Conservation (phyloP, 2,329 filamentous ascomycete species). For the Annulohypoxylon truncatum region DNA sequence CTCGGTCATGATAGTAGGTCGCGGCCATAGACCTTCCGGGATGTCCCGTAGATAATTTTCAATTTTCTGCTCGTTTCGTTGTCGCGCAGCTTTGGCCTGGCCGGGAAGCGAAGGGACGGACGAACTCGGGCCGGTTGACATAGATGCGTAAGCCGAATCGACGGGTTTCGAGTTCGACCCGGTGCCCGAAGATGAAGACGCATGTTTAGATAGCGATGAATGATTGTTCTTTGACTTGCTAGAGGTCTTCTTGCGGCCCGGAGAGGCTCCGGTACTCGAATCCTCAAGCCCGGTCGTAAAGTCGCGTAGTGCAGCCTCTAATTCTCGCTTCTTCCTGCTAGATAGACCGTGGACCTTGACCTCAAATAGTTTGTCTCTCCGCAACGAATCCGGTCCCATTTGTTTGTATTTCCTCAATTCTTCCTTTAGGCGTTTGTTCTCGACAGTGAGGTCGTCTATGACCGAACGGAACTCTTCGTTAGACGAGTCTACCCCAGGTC, state of each 20-base stretch:
- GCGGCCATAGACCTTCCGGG: slow-evolving; percentile 74
- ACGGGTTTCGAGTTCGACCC: slow-evolving; percentile 65
- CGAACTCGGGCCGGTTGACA: slow-evolving; percentile 64
- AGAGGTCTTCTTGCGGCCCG: slow-evolving; percentile 57
- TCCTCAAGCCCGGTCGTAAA: slow-evolving; percentile 74
- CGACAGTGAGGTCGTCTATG: slow-evolving; percentile 87
- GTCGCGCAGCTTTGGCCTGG: slow-evolving; percentile 49
- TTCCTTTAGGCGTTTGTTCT: slow-evolving; percentile 82
- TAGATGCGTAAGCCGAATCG: slow-evolving; percentile 76
- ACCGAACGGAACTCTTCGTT: slow-evolving; percentile 56
- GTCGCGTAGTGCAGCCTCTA: slow-evolving; percentile 78
- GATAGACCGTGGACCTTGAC: slow-evolving; percentile 81
- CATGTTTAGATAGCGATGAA: slow-evolving; percentile 63
- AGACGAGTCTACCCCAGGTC: not conserved
- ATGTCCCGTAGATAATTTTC: slow-evolving; percentile 79
- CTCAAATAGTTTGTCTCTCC: slow-evolving; percentile 84
- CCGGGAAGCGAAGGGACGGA: slow-evolving; percentile 55
- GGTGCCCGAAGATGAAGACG: slow-evolving; percentile 64
- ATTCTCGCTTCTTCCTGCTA: slow-evolving; percentile 77
- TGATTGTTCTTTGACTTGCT: slow-evolving; percentile 56
- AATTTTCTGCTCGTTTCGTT: slow-evolving; percentile 69
- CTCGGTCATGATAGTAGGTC: slow-evolving; percentile 72
- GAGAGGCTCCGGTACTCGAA: slow-evolving; percentile 56
- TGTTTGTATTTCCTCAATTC: slow-evolving; percentile 78
- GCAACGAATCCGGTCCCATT: slow-evolving; percentile 72